phyloP scores from a whole-genome alignment of 2,329 filamentous ascomycete genomes.

The Apiospora aurea region DNA sequence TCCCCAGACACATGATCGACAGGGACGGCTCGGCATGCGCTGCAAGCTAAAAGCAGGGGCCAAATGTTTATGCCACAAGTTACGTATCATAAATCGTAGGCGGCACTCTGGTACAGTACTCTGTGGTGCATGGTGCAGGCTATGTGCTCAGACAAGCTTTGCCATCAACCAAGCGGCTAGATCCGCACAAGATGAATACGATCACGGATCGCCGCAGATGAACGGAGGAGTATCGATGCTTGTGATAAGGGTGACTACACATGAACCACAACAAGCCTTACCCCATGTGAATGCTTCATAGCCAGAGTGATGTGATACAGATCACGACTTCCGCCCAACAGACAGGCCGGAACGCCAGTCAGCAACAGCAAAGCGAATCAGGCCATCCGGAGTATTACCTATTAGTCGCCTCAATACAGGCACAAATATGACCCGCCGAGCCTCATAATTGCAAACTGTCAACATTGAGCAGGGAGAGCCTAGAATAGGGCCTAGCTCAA shows the following conservation, averaged over 20 bases:
- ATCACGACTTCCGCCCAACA: neutral
- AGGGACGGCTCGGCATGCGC: neutral
- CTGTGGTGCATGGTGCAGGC: neutral
- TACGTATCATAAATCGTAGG: neutral
- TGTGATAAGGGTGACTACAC: neutral
- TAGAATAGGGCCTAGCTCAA: neutral
- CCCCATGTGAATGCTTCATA: neutral
- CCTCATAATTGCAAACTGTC: conserved; percentile 17
- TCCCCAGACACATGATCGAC: neutral
- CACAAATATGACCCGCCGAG: neutral
- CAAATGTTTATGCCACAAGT: neutral
- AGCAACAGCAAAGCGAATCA: neutral
- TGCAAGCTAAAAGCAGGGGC: neutral
- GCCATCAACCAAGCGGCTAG: neutral
- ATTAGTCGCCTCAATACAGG: neutral
- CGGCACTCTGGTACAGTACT: neutral
- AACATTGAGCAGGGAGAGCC: neutral
- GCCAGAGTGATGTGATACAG: neutral
- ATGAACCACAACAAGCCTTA: neutral
- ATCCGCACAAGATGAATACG: neutral
- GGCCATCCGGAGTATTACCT: neutral
- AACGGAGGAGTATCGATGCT: neutral
- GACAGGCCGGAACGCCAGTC: neutral
- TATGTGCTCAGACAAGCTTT: neutral
- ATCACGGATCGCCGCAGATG: neutral